Base-by-base conservation (phyloP, 306 rosid species). In the Pachyrhizus erosus region DNA sequence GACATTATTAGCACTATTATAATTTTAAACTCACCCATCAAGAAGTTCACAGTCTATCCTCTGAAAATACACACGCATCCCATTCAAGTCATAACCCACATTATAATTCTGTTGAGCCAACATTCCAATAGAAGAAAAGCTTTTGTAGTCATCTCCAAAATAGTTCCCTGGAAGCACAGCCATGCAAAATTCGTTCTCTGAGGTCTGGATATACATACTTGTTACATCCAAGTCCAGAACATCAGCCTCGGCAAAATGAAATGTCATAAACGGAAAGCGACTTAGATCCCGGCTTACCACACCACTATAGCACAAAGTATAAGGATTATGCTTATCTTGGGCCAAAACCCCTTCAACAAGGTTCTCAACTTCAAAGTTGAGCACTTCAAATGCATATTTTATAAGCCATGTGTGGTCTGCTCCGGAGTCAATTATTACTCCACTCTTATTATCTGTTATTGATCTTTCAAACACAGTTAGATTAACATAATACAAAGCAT, bases 341-440 rank as follows among this genome's bases (percentile, higher is more conserved):
- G 13, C 68, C 68, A 73, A 15, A 18, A 61, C 61, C 68, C 79
- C 45, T 33, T 48, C 39, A 39, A 82, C 70, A 2, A 75, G 48
- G 17, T 54, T 82, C 62, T 81, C 45, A 73, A 65, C 71, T 42
- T 82, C 77, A 52, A 75, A 27, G 58, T 71, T 74, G 0, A 34
- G 37, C 8, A 40, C 48, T 48, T 81, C 85, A 81, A 48, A 70
- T 23, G 62, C 84, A 72, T 81, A 46, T 62, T 45, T 81, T 61
- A 79, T 26, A 33, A 73, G 57, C 55, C 67, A 73, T 17, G 84
- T 49, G 11, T 62, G 66, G 2, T 81, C 78, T 57, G 18, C 67
- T 57, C 73, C 73, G 23, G 55, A 21, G 58, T 58, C 78, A 46
- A 72, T 48, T 12, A 81, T 10, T 1, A 55, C 70, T 54, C 78